Evolutionary conservation across 2,329 filamentous ascomycete species (phyloP), one percentile per base, ranked within the genome.

Genomic region (Keithomyces neogunnii): DNA sequence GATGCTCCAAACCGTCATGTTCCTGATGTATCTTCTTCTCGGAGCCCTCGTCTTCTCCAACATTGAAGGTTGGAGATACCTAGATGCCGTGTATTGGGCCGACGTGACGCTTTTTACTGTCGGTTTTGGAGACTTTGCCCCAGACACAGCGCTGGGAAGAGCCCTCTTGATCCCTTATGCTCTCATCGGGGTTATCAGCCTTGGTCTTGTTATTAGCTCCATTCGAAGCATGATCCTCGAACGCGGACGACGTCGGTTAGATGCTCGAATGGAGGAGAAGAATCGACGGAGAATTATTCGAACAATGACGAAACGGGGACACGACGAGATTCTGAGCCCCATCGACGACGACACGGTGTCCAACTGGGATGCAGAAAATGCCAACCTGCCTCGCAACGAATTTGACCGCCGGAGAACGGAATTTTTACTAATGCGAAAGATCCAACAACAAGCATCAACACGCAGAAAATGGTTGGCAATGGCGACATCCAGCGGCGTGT

Each of bases 1-100:
- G 28, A 96, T 96, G 74, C 70, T 96, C 31, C 91, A 96, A 67
- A 95, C 89, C 1, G 95, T 95, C 67, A 73, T 87, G 51, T 88
- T 95, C 62, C 84, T 95, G 48, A 69, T 88, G 46, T 96, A 93
- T 73, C 72, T 96, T 0, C 82, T 88, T 0, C 68, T 89, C 2
- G 91, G 91, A 1, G 89, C 85, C 0, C 78, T 84, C 0, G 70
- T 95, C 0, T 96, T 93, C 62, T 81, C 82, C 5, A 73, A 72
- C 2, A 76, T 93, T 3, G 85, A 95, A 55, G 76, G 69, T 3
- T 93, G 90, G 84, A 71, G 75, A 26, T 96, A 86, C 61, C 80
- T 88, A 1, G 88, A 96, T 60, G 81, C 82, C 3, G 72, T 91
- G 2, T 91, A 90, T 63, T 91, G 88, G 78, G 86, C 85, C 48